phyloP scores from a whole-genome alignment of 2,329 filamentous ascomycete genomes.

The Fusarium tricinctum region DNA sequence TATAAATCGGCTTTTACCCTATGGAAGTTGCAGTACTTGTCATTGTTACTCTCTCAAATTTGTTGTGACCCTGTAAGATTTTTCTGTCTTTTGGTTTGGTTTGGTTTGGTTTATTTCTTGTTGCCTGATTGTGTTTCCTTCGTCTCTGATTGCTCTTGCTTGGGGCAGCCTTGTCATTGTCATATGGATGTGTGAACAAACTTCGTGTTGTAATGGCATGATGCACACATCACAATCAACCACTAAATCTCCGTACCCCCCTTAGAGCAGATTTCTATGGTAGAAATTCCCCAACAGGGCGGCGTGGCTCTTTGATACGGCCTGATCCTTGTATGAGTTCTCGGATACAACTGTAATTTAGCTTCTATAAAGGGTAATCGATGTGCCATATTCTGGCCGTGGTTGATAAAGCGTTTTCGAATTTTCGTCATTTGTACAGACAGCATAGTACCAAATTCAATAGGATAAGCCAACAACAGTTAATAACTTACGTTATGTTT shows the following conservation, averaged over 20 bases:
- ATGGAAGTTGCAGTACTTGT: slow-evolving; percentile 12
- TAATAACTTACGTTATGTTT: slow-evolving; percentile 1
- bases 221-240: slow-evolving; percentile 12
- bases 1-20: slow-evolving; percentile 51
- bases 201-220: slow-evolving; percentile 5
- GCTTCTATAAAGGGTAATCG: background rate
- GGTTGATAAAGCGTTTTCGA: background rate
- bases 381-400: background rate
- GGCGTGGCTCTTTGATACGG: slow-evolving; percentile 11
- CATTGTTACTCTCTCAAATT: slow-evolving; percentile 30
- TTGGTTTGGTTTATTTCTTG: slow-evolving; percentile 4
- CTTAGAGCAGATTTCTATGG: background rate
- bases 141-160: background rate
- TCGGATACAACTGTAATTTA: too few relatives aligned
- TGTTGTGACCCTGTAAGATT: slow-evolving; percentile 29
- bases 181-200: background rate
- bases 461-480: background rate
- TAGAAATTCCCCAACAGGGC: slow-evolving; percentile 10
- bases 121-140: background rate
- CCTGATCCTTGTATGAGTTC: slow-evolving; percentile 17
- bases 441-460: background rate
- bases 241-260: background rate
- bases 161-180: background rate
- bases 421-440: background rate
- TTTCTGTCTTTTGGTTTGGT: background rate